A percentile compares a stretch with the other conserved stretches of the same genome.
These are phyloP conservation scores for Xylaria polymorpha DNA, from an alignment of 2,329 filamentous ascomycete species.

Conservation along the genomic window DNA sequence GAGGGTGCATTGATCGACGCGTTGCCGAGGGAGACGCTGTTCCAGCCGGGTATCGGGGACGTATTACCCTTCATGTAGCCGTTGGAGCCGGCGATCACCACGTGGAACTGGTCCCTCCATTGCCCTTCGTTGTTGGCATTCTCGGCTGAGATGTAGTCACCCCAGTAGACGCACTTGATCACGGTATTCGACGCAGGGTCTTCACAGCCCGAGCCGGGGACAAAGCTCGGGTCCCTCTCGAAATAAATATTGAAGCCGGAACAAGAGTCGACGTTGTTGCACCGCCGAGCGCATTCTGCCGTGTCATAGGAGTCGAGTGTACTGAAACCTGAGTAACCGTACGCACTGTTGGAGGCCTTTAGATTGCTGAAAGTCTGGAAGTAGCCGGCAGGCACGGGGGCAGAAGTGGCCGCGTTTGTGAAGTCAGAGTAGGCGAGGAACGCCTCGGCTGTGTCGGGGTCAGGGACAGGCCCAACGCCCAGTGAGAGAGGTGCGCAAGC, in stretches of 20 bases:
- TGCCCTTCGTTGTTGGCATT: conserved; percentile 44
- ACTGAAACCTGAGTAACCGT: conserved; percentile 47
- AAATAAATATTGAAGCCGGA: conserved; percentile 49
- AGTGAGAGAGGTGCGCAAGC: conserved; percentile 41
- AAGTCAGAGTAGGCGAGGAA: conserved; percentile 47
- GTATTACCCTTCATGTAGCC: conserved; percentile 49
- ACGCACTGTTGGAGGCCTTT: conserved; percentile 49
- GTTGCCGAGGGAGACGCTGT: conserved; percentile 44
- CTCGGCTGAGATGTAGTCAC: conserved; percentile 41
- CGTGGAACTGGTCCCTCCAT: conserved; percentile 44
- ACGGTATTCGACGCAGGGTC: conserved; percentile 44
- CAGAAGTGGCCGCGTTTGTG: conserved; percentile 38
- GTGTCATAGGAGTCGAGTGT: conserved; percentile 44
- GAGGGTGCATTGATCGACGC: conserved; percentile 47
- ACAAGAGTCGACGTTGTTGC: conserved; percentile 43
- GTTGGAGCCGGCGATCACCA: conserved; percentile 58
- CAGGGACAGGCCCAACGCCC: conserved; percentile 49
- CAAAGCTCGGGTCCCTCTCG: conserved; percentile 46
- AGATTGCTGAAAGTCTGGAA: conserved; percentile 49
- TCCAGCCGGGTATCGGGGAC: conserved; percentile 40
- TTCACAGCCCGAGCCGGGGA: conserved; percentile 39
- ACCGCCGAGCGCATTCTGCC: conserved; percentile 41
- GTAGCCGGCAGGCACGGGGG: conserved; percentile 51
- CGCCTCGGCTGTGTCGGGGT: conserved; percentile 49
- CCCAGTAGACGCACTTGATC: conserved; percentile 50